Percentiles rank a stretch among this genome's conserved stretches.
Evolutionary conservation across 2,329 filamentous ascomycete genomes (phyloP).

Genomic region (Apiospora arundinis): DNA sequence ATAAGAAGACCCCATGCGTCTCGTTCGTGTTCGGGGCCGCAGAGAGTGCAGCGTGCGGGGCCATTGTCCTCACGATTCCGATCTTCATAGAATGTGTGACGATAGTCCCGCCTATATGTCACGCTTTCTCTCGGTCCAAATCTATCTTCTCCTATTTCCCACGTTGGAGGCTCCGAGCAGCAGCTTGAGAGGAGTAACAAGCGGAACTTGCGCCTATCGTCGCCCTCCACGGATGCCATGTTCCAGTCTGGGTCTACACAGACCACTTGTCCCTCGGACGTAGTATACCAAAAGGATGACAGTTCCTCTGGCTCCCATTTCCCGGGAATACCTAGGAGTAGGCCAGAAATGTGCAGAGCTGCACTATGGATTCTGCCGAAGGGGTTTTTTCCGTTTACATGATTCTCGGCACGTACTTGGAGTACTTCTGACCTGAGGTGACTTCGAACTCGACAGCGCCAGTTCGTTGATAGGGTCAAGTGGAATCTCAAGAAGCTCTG

Average conservation of each 20-base stretch:
- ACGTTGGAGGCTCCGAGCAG: neutral
- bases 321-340: neutral
- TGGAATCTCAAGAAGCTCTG: neutral
- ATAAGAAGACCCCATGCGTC: neutral
- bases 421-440: neutral
- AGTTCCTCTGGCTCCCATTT: neutral
- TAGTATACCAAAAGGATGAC: neutral
- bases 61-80: neutral
- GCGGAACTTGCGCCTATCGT: neutral
- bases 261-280: neutral
- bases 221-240: neutral
- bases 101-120: neutral
- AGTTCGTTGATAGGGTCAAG: neutral
- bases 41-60: neutral
- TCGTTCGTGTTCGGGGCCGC: neutral
- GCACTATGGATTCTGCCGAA: neutral
- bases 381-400: neutral
- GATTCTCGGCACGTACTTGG: neutral
- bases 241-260: neutral
- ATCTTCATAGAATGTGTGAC: neutral
- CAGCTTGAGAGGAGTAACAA: neutral
- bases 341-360: neutral
- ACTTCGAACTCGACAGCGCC: neutral
- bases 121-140: neutral
- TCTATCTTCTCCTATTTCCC: neutral